A percentile compares a stretch with the other conserved stretches of the same genome.
These are phyloP conservation scores for Melaleuca quinquenervia DNA, from an alignment of 345 rosid genomes.

Conservation along the genomic window DNA sequence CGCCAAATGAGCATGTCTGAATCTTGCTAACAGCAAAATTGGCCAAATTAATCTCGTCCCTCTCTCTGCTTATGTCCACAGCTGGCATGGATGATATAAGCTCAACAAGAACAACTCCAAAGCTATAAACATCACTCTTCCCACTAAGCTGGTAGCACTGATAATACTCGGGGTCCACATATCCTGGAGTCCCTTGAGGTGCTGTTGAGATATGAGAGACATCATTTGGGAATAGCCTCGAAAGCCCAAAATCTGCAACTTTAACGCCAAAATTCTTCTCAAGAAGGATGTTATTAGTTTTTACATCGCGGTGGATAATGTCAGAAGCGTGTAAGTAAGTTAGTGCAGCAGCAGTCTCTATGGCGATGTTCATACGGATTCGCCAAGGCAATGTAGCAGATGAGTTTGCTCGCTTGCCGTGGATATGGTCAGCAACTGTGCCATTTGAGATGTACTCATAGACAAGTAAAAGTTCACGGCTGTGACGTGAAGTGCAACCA, in stretches of 20 bases:
- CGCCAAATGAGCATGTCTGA: neutral
- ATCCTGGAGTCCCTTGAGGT: conserved; percentile 15
- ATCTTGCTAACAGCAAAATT: conserved; percentile 4
- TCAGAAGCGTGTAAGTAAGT: conserved; percentile 3
- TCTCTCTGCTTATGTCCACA: conserved; percentile 6
- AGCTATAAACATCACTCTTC: conserved; percentile 14
- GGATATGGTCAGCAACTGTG: conserved; percentile 6
- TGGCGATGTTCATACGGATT: conserved; percentile 2
- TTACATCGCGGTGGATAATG: conserved; percentile 8
- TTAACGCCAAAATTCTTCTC: conserved; percentile 4
- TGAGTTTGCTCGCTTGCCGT: neutral
- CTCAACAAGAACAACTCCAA: conserved; percentile 11
- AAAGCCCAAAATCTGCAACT: conserved; percentile 10
- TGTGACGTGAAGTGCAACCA: conserved; percentile 22
- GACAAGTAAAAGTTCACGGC: conserved; percentile 24
- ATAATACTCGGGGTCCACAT: conserved; percentile 10
- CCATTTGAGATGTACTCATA: conserved; percentile 10
- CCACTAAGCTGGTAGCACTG: conserved; percentile 8
- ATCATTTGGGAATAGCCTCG: conserved; percentile 3
- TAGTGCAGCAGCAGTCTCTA: conserved; percentile 4
- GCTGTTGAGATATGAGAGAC: conserved; percentile 7
- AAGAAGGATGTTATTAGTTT: conserved; percentile 11
- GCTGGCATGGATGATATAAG: conserved; percentile 5
- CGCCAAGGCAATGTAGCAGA: conserved; percentile 4
- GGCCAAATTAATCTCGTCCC: conserved; percentile 5